A percentile compares a stretch with the other conserved stretches of the same genome.
Conservation (phyloP, 1,139 yeast species). For the Zygosaccharomyces sapae region DNA sequence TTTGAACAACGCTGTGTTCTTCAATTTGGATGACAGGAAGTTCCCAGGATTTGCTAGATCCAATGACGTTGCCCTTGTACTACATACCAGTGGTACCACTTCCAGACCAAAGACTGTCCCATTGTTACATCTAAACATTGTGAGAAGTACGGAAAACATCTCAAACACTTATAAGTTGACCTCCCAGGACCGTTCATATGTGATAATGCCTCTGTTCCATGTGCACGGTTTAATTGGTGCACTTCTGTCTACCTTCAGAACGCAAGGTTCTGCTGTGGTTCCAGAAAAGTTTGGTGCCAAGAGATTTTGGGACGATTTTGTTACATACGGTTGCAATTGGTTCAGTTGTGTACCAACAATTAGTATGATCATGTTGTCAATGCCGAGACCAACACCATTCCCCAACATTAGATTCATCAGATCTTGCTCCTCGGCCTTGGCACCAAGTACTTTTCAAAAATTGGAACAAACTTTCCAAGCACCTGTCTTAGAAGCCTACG, state of each 20-base stretch:
- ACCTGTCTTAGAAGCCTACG: conserved; percentile 69
- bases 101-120: conserved; percentile 73
- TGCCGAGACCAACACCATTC: conserved; percentile 44
- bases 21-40: conserved; percentile 25
- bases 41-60: conserved; percentile 45
- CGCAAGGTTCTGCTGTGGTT: conserved; percentile 57
- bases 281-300: conserved; percentile 57
- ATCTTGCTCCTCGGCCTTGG: conserved; percentile 64
- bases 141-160: conserved; percentile 54
- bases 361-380: conserved; percentile 56
- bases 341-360: conserved; percentile 73
- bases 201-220: conserved; percentile 72
- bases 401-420: conserved; percentile 60
- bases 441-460: conserved; percentile 55
- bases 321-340: conserved; percentile 52
- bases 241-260: conserved; percentile 51
- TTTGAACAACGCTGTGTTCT: conserved; percentile 29
- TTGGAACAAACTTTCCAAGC: conserved; percentile 54
- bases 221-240: conserved; percentile 69
- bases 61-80: conserved; percentile 54
- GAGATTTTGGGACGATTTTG: conserved; percentile 55
- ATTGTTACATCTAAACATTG: conserved; percentile 55
- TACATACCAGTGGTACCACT: conserved; percentile 70
- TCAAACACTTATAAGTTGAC: conserved; percentile 51
- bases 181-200: conserved; percentile 47